Evolutionary conservation across 169 alveolate genomes (phyloP).

Genomic region (Theileria equi): DNA sequence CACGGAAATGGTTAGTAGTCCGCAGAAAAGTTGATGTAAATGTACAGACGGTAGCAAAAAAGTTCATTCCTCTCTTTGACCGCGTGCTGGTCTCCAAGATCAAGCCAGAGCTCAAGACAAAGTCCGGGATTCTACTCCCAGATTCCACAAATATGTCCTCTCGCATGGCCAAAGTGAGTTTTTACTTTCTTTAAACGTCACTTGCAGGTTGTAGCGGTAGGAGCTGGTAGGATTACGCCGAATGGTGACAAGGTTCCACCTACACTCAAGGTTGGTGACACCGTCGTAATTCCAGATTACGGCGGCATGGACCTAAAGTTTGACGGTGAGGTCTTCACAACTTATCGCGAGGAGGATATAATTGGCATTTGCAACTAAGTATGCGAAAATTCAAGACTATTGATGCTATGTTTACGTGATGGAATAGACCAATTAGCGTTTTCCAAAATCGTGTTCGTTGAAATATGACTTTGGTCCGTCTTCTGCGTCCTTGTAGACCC

Average conservation of each 20-base stretch:
- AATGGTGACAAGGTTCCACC: constrained; percentile 71
- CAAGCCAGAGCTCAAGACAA: constrained; percentile 73
- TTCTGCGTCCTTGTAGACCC: constrained; percentile 52
- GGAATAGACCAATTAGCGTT: neutral
- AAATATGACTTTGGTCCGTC: constrained; percentile 50
- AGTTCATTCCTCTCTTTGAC: constrained; percentile 79
- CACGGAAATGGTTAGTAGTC: constrained; percentile 46
- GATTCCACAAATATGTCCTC: constrained; percentile 76
- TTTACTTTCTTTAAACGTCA: neutral
- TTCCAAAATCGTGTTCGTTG: neutral
- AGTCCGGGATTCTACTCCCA: constrained; percentile 80
- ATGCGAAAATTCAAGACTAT: neutral
- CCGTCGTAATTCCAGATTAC: constrained; percentile 84
- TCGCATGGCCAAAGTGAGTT: constrained; percentile 69
- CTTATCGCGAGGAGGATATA: constrained; percentile 81
- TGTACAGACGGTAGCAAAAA: constrained; percentile 64
- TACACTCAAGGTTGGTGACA: constrained; percentile 79
- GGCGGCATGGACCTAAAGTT: constrained; percentile 83
- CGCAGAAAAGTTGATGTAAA: neutral
- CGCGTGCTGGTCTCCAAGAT: constrained; percentile 79
- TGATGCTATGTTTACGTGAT: neutral
- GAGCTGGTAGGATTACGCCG: constrained; percentile 62
- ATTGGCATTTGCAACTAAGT: constrained; percentile 68
- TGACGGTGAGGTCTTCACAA: constrained; percentile 80
- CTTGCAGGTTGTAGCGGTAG: constrained; percentile 72